Percentiles rank a stretch among this genome's conserved stretches.
These are phyloP conservation scores for Ophiocordyceps camponoti-saundersi DNA, from an alignment of 2,329 filamentous ascomycete genomes.

Conservation along the genomic window DNA sequence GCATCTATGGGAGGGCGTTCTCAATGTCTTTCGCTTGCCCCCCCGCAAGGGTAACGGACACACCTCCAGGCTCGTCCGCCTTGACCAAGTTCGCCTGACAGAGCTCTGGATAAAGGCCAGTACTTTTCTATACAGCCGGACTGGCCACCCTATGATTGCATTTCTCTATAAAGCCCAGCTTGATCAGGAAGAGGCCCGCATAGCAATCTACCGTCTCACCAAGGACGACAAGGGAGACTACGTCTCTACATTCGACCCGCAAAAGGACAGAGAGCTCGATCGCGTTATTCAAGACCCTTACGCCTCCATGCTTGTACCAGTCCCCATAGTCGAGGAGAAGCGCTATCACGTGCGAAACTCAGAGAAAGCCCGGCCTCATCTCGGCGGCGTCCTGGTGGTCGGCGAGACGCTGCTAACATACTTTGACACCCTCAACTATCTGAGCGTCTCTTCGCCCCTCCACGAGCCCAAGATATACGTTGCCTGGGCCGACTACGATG, in stretches of 20 bases:
- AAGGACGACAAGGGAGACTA: slow-evolving; percentile 38
- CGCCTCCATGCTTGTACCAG: slow-evolving; percentile 44
- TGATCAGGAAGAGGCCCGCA: slow-evolving; percentile 32
- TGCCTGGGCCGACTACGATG: slow-evolving; percentile 77
- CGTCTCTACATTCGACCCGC: slow-evolving; percentile 35
- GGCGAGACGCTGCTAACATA: slow-evolving; percentile 74
- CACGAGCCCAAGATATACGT: slow-evolving; percentile 71
- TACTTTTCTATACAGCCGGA: slow-evolving; percentile 39
- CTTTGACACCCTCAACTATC: slow-evolving; percentile 60
- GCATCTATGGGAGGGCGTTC: slow-evolving; percentile 42
- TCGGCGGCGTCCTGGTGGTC: slow-evolving; percentile 56
- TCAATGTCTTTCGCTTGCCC: slow-evolving; percentile 36
- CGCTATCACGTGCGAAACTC: slow-evolving; percentile 42
- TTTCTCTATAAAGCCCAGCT: slow-evolving; percentile 38
- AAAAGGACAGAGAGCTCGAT: slow-evolving; percentile 36
- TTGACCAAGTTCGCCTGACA: slow-evolving; percentile 38
- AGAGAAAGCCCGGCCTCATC: slow-evolving; percentile 33
- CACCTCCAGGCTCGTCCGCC: slow-evolving; percentile 25
- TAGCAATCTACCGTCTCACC: slow-evolving; percentile 43
- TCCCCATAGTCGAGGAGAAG: slow-evolving; percentile 39
- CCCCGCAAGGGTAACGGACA: slow-evolving; percentile 25
- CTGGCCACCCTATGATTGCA: slow-evolving; percentile 38
- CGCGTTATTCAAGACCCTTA: slow-evolving; percentile 36
- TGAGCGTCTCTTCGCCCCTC: slow-evolving; percentile 46
- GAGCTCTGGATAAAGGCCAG: slow-evolving; percentile 43